Conservation (phyloP, 2,329 filamentous ascomycete genomes). For the Pseudocercospora pini-densiflorae region DNA sequence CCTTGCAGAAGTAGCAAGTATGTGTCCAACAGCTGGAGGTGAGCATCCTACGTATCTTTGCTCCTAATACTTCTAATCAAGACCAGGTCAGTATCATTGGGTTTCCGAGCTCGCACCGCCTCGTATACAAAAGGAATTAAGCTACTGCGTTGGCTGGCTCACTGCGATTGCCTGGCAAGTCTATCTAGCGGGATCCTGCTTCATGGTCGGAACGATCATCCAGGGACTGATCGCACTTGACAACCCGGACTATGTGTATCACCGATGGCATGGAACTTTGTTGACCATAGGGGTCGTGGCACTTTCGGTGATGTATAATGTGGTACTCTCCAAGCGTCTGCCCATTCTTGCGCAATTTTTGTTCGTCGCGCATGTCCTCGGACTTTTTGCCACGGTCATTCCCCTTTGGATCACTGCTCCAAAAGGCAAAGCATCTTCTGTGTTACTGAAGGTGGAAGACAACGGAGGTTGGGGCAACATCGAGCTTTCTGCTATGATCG, state of each 20-base stretch:
- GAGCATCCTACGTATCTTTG: conserved; percentile 14
- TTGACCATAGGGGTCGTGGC: conserved; percentile 51
- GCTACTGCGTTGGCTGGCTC: conserved; percentile 42
- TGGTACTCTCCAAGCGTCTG: conserved; percentile 47
- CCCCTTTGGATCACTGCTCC: conserved; percentile 50
- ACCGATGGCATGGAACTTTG: conserved; percentile 55
- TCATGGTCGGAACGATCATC: conserved; percentile 16
- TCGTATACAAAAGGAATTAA: conserved; percentile 46
- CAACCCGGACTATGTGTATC: conserved; percentile 6
- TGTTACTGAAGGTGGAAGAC: conserved; percentile 56
- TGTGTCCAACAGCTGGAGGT: conserved; percentile 43
- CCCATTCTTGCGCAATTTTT: conserved; percentile 55
- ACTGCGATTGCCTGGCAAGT: conserved; percentile 28
- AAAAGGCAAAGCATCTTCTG: conserved; percentile 45
- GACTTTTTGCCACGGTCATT: conserved; percentile 58
- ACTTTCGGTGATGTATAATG: conserved; percentile 49
- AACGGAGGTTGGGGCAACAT: conserved; percentile 49
- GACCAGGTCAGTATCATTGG: conserved; percentile 23
- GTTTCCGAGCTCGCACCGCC: conserved; percentile 47
- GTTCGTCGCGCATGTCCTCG: conserved; percentile 56
- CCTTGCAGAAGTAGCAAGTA: conserved; percentile 40
- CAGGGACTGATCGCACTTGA: conserved; percentile 29
- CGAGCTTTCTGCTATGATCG: conserved; percentile 50
- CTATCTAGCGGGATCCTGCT: conserved; percentile 19
- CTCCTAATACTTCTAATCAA: neutral